phyloP scores from a whole-genome alignment of 352 stramenopile genomes.

The Globisporangium emineosum region DNA sequence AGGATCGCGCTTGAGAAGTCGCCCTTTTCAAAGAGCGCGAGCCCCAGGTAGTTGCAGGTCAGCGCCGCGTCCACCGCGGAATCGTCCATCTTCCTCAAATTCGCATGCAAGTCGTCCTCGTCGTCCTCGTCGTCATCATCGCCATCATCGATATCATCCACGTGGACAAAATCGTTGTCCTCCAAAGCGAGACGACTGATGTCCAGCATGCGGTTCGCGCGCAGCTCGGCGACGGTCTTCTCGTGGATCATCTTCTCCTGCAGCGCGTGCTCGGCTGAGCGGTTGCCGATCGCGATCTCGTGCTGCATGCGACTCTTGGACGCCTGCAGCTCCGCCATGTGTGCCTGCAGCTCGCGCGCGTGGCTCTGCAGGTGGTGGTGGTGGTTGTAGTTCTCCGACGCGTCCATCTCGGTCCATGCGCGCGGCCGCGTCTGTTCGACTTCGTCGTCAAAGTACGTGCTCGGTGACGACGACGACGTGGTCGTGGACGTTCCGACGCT shows the following conservation, averaged over 20 bases:
- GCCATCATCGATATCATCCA: constrained; percentile 34
- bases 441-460: constrained; percentile 14
- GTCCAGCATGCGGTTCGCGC: constrained; percentile 63
- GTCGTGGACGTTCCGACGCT: constrained; percentile 24
- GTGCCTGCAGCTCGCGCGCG: constrained; percentile 61
- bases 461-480: constrained; percentile 10
- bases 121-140: constrained; percentile 31
- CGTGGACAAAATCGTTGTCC: constrained; percentile 24
- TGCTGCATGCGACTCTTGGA: constrained; percentile 53
- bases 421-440: constrained; percentile 32
- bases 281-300: constrained; percentile 47
- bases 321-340: constrained; percentile 58
- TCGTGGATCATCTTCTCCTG: constrained; percentile 36
- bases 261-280: constrained; percentile 37
- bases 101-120: constrained; percentile 18
- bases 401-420: constrained; percentile 63
- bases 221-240: constrained; percentile 33
- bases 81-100: constrained; percentile 35
- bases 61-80: constrained; percentile 54
- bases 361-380: constrained; percentile 66
- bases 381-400: constrained; percentile 42
- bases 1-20: constrained; percentile 50
- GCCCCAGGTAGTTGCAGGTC: constrained; percentile 70
- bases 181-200: constrained; percentile 57
- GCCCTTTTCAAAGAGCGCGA: constrained; percentile 67